Base-by-base conservation (phyloP, 768 basidiomycete species). In the Sarcomyxa edulis region DNA sequence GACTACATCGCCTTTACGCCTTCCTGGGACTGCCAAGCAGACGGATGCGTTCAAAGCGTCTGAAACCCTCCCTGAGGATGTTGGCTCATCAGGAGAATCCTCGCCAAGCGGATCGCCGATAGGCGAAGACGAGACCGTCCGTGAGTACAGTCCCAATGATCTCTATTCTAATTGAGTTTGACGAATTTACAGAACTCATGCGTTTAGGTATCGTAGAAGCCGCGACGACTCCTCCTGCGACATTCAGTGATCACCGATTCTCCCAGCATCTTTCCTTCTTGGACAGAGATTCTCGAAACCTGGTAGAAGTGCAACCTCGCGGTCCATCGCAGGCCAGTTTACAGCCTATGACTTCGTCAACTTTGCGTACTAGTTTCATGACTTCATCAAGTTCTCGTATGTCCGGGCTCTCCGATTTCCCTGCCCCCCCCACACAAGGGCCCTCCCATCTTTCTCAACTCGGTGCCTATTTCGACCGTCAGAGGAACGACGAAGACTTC, bases 371-470 rank as follows among this genome's bases (percentile, higher is more conserved):
- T 43, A 87, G 84, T 53, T 80, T 72, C 52, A 61, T 78, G 66
- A 87, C 84, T 22, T 69, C 68, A 2, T 81, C 81, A 0, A 65
- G 60, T 4, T 86, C 84, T 1, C 69, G 70, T 21, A 86, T 87
- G 67, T 85, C 84, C 2, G 68, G 69, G 7, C 67, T 86, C 10
- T 84, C 81, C 4, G 84, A 85, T 49, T 87, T 87, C 52, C 84
- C 84, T 2, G 59, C 58, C 7, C 84, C 84, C 3, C 84, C 84
- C 0, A 49, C 55, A n/a, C 37, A 48, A 34, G 48, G 58, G 19
- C 48, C 51, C 29, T 53, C 54, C 26, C 64, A 64, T 34, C 54
- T 66, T 47, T 68, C 70, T 6, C 54, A 72, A n/a, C 41, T 76
- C 15, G 63, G 64, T 25, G 56, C 74, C 0, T 74, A 66, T 42